Percentiles rank a stretch among this genome's conserved stretches.
phyloP scores from a whole-genome alignment of 768 basidiomycete species.

The Kwoniella sp. region DNA sequence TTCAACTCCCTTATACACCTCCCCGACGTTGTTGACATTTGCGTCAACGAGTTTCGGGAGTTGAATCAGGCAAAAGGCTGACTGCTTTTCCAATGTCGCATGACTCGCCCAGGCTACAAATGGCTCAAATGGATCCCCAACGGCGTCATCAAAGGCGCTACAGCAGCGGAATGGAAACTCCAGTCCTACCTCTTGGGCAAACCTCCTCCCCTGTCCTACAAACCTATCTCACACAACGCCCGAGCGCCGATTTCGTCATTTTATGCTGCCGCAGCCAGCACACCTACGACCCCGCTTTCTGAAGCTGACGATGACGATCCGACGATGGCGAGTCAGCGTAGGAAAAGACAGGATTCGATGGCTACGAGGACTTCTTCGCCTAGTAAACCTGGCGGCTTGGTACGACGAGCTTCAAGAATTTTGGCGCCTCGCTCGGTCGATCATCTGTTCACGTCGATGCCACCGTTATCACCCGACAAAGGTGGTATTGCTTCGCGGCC shows the following conservation, averaged over 20 bases:
- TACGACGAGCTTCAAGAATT: conserved; percentile 13
- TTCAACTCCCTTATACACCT: no score
- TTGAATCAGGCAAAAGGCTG: not conserved
- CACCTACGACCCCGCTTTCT: not conserved
- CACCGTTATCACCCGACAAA: not conserved
- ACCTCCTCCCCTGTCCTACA: conserved; percentile 73
- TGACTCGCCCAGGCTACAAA: conserved; percentile 69
- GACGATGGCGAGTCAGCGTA: no score
- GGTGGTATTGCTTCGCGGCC: not conserved
- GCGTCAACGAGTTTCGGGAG: no score
- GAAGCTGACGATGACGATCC: conserved; percentile 10
- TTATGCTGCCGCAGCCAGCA: not conserved
- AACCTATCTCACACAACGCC: conserved; percentile 81
- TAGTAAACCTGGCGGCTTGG: not conserved
- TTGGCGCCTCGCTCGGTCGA: conserved; percentile 3
- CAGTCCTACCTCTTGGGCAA: conserved; percentile 98
- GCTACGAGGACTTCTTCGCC: not conserved
- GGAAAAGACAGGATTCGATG: not conserved
- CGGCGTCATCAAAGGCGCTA: conserved; percentile 87
- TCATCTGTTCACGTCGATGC: not conserved
- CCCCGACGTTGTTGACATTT: no score
- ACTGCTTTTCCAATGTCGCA: not conserved
- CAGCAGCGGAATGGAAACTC: conserved; percentile 95
- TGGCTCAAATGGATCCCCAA: conserved; percentile 97
- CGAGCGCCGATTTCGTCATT: not conserved